Base-by-base conservation (phyloP, 768 basidiomycete genomes). In the Xerocomellus amylosporus region DNA sequence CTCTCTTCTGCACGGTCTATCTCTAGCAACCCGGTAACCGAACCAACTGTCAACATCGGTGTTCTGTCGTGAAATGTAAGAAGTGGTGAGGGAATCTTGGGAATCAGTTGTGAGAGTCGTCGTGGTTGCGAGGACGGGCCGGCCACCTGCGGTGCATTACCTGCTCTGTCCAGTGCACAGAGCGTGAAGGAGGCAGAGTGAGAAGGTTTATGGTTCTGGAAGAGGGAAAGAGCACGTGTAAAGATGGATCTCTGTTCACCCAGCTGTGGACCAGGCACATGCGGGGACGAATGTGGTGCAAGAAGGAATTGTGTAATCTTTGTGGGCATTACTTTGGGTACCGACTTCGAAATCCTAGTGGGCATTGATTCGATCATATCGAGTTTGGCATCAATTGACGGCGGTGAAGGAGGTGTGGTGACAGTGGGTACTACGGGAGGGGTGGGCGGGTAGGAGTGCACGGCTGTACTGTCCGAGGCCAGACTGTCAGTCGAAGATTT, bases 11-110 rank as follows among this genome's bases (percentile, higher is more conserved):
- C 70, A 47, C 73, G 69, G 36, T 90, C 80, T 36, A 92, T 69
- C 64, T 87, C 87, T 37, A 92, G 70, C 33, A 83, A 49, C 5
- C 90, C 89, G 1, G 78, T 82, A 8, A 80, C 70, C 0, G 83
- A 81, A 3, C 77, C 71, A 17, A 85, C 75, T 1, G 81, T 82
- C 53, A 85, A 74, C 5, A 87, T 68, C 0, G 89, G 86, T 3
- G 90, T 91, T 34, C 73, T 82, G 64, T 92, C 90, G 51, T 84
- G 81, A 68, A 88, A 91, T 1, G 78, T 78, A 14, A 90, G 73
- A 14, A 91, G 70, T 4, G 84, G 79, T 1, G 73, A 69, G 19
- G 78, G 74, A 17, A 67, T 58, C 19, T 64, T 57, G 8, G 69
- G 59, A 51, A 64, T 60, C 24, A 63, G 51, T 49, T 56, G 65